phyloP scores from a whole-genome alignment of 1,284 basidiomycete species.

The Moniliophthora roreri region DNA sequence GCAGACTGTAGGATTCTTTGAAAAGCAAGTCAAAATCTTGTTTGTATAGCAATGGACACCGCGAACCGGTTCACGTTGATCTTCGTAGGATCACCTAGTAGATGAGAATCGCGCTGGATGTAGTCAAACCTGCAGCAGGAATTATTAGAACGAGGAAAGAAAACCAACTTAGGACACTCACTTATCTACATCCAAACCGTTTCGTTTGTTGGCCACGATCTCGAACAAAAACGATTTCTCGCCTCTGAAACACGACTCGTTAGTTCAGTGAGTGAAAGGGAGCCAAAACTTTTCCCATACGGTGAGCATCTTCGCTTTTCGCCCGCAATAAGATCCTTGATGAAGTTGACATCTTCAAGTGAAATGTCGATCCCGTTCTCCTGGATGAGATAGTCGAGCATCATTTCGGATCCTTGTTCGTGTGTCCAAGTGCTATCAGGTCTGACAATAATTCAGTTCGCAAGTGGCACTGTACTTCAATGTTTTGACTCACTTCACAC shows the following conservation, averaged over 20 bases:
- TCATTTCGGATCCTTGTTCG: slow-evolving; percentile 71
- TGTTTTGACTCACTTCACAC: slow-evolving; percentile 44
- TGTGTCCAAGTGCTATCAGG: slow-evolving; percentile 57
- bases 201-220: slow-evolving; percentile 75
- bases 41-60: too few relatives aligned
- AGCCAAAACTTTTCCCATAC: slow-evolving; percentile 30
- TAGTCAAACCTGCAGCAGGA: slow-evolving; percentile 75
- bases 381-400: slow-evolving; percentile 63
- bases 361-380: slow-evolving; percentile 48
- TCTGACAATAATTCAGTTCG: slow-evolving; percentile 21
- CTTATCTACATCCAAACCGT: slow-evolving; percentile 85
- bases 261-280: background rate
- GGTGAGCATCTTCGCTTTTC: slow-evolving; percentile 38
- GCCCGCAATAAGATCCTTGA: slow-evolving; percentile 72
- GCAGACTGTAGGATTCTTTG: slow-evolving; percentile 64
- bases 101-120: slow-evolving; percentile 69
- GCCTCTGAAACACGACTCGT: slow-evolving; percentile 7
- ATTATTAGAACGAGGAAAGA: background rate
- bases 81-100: slow-evolving; percentile 58
- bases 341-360: slow-evolving; percentile 48
- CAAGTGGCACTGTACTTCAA: background rate
- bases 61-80: slow-evolving; percentile 14
- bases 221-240: slow-evolving; percentile 62
- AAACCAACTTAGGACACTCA: slow-evolving; percentile 26
- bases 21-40: background rate